Evolutionary conservation across 2,329 filamentous ascomycete species (phyloP).

Genomic region (Penicillium sp.): DNA sequence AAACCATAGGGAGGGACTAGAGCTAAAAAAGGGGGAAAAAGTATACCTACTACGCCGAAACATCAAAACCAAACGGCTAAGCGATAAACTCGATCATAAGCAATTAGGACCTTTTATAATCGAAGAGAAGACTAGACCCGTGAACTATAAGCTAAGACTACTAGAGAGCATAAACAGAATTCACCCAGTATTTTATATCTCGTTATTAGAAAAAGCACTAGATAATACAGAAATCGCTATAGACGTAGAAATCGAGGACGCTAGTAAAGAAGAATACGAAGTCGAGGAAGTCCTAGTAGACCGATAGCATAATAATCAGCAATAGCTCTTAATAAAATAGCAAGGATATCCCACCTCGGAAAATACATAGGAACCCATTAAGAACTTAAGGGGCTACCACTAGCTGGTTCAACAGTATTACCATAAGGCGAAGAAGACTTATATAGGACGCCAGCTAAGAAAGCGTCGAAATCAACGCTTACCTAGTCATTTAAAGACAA

Average conservation of each 20-base stretch:
- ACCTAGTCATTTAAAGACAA: background rate
- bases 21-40: background rate
- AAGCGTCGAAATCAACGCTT: background rate
- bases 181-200: too few relatives aligned
- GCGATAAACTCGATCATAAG: background rate
- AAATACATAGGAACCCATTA: conserved; percentile 4
- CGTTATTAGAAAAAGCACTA: too few relatives aligned
- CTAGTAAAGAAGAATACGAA: too few relatives aligned
- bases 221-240: too few relatives aligned
- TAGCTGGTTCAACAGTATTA: background rate
- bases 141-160: too few relatives aligned
- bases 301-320: too few relatives aligned
- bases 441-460: background rate
- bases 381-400: background rate
- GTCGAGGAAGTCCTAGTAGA: too few relatives aligned
- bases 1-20: background rate
- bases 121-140: too few relatives aligned
- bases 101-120: too few relatives aligned
- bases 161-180: too few relatives aligned
- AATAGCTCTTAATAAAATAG: too few relatives aligned
- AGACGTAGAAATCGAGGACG: too few relatives aligned
- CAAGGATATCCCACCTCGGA: background rate
- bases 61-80: conserved; percentile 4
- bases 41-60: conserved; percentile 1
- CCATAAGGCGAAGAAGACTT: background rate